These are phyloP conservation scores for Xylaria digitata DNA, from an alignment of 2,329 filamentous ascomycete species.

Conservation along the genomic window DNA sequence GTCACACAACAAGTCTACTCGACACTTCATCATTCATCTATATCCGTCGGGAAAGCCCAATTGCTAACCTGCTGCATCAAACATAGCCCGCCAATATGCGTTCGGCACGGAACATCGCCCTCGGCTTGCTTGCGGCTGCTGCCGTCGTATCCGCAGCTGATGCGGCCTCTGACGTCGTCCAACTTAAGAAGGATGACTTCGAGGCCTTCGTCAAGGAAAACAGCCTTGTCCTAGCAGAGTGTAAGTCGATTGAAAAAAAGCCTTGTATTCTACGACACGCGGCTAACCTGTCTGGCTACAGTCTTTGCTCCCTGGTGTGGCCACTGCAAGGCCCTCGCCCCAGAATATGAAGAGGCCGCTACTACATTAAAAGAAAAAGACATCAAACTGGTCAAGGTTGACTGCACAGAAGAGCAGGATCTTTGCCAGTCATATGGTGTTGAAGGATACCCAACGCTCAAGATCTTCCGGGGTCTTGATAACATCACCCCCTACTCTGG, in stretches of 20 bases:
- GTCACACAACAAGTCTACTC: slow-evolving; percentile 21
- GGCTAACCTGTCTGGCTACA: slow-evolving; percentile 56
- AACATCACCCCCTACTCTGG: slow-evolving; percentile 86
- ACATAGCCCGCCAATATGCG: slow-evolving; percentile 45
- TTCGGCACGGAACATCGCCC: slow-evolving; percentile 55
- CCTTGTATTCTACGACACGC: slow-evolving; percentile 32
- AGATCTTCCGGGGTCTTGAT: slow-evolving; percentile 94
- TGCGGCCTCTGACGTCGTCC: slow-evolving; percentile 80
- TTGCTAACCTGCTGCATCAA: slow-evolving; percentile 25
- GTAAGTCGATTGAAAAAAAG: slow-evolving; percentile 61
- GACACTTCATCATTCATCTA: neutral
- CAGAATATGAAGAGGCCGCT: slow-evolving; percentile 89
- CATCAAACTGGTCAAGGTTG: slow-evolving; percentile 86
- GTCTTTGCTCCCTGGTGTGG: slow-evolving; percentile 98
- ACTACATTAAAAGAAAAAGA: slow-evolving; percentile 88
- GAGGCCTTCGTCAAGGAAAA: slow-evolving; percentile 86
- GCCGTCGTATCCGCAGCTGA: slow-evolving; percentile 70
- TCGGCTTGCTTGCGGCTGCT: slow-evolving; percentile 65
- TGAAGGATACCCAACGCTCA: slow-evolving; percentile 97
- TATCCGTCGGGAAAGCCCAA: slow-evolving; percentile 1
- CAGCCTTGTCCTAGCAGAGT: slow-evolving; percentile 93
- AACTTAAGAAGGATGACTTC: slow-evolving; percentile 89
- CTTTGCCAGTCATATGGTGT: slow-evolving; percentile 92
- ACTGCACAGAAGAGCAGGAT: slow-evolving; percentile 94
- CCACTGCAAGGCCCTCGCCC: slow-evolving; percentile 97